These are phyloP conservation scores for Eucalyptus erythrocorys DNA, from an alignment of 345 rosid genomes.

Conservation along the genomic window DNA sequence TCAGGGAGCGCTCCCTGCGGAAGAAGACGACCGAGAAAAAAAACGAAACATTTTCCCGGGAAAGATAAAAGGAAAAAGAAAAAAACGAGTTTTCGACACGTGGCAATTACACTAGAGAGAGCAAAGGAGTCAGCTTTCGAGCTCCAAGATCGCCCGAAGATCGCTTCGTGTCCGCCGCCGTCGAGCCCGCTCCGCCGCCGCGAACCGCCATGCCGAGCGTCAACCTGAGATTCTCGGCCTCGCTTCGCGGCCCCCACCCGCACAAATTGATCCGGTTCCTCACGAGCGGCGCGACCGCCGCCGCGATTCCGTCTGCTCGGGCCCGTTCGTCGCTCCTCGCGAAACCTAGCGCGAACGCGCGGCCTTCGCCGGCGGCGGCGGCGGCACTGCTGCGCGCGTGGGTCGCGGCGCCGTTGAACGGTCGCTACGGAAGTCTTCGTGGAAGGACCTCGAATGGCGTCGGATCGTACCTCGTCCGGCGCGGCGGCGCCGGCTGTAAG, in stretches of 20 bases:
- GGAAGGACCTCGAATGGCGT: neutral
- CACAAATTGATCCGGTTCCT: constrained; percentile 11
- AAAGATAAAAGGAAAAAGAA: neutral
- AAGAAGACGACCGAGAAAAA: neutral
- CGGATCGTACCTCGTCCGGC: neutral
- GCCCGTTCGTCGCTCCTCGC: neutral
- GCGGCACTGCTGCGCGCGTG: neutral
- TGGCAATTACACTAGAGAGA: neutral
- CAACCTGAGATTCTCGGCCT: constrained; percentile 10
- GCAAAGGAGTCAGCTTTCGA: neutral
- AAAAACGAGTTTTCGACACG: neutral
- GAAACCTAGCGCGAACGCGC: neutral
- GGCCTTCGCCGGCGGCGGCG: neutral
- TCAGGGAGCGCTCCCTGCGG: neutral
- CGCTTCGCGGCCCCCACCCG: neutral
- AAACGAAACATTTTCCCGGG: neutral
- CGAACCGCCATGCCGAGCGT: neutral
- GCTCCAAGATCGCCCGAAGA: neutral
- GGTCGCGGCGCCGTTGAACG: neutral
- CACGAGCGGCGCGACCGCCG: neutral
- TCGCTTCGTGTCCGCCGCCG: neutral
- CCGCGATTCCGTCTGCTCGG: neutral
- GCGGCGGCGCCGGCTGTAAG: neutral
- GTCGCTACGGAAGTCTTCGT: neutral
- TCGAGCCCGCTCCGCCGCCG: neutral